Base-by-base conservation (phyloP, 2,329 filamentous ascomycete genomes). In the Graphiopsis chlorocephala region DNA sequence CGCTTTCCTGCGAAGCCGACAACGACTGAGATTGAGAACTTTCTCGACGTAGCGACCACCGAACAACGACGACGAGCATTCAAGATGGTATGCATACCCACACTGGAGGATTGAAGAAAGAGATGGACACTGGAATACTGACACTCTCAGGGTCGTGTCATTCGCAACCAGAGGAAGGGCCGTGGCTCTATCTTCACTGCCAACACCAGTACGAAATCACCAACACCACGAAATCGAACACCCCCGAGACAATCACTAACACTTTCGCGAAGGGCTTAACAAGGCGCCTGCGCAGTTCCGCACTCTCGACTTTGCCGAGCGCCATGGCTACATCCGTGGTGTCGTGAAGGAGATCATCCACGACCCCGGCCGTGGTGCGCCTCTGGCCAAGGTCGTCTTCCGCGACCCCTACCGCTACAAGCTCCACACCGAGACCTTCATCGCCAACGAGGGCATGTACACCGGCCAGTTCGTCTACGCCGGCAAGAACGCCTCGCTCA, bases 401-500 rank as follows among this genome's bases (percentile, higher is more conserved):
- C 93, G 95, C 78, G 91, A 96, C 84, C 93, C 95, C 77, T 99
- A 99, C 90, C 88, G 89, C 83, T 98, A 92, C 91, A 97, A 96
- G 90, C 90, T 93, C 81, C 85, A 93, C 82, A 94, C 90, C 82
- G 93, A 99, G 90, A 99, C 95, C 76, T 97, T 99, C 90, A 99
- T 99, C 80, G 95, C 95, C 84, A 99, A 98, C 86, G 95, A 98
- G 88, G 95, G 95, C 86, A 97, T 98, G 93, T 99, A 98, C 92
- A 97, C 95, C 74, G 95, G 95, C 81, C 95, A 99, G 85, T 99
- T 99, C 88, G 93, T 99, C 90, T 99, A 99, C 85, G 95, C 94
- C 80, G 95, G 95, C 81, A 99, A 99, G 92, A 95, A 97, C 85
- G 95, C 95, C 78, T 86, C 90, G 73, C 88, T 99, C 79, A 98